Conservation (phyloP, 129 eudicot genomes). For the Helianthus tuberosus region DNA sequence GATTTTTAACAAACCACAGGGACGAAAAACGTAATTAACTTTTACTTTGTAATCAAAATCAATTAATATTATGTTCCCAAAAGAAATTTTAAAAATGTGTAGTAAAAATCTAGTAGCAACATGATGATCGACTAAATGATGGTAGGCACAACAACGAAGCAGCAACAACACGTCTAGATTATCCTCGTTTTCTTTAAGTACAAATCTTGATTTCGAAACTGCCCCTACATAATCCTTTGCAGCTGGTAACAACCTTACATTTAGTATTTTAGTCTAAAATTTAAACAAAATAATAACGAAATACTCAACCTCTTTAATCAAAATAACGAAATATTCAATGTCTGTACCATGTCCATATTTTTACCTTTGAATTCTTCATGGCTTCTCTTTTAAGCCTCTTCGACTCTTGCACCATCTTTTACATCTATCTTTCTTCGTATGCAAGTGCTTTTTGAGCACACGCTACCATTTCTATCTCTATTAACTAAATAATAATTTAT, state of each 20-base stretch:
- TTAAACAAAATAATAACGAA: neutral
- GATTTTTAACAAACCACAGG: too few relatives aligned
- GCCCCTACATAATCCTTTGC: conserved; percentile 76
- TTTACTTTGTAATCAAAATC: too few relatives aligned
- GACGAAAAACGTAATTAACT: too few relatives aligned
- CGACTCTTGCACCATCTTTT: conserved; percentile 51
- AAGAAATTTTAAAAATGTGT: neutral
- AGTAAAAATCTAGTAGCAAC: conserved; percentile 73
- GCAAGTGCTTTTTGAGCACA: conserved; percentile 47
- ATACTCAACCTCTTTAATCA: too few relatives aligned
- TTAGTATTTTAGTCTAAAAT: conserved; percentile 79
- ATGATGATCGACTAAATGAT: conserved; percentile 94
- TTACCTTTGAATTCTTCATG: neutral
- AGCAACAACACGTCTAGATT: conserved; percentile 78
- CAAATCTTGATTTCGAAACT: conserved; percentile 80
- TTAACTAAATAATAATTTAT: too few relatives aligned
- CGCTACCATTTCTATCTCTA: conserved; percentile 22
- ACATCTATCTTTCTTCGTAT: conserved; percentile 47
- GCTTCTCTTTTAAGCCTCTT: conserved; percentile 18
- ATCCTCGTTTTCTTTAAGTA: conserved; percentile 87
- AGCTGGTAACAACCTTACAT: conserved; percentile 71
- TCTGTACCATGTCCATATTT: too few relatives aligned
- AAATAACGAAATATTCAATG: too few relatives aligned
- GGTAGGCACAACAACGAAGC: conserved; percentile 92
- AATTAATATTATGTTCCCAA: too few relatives aligned